Conservation (phyloP, 257 asterid species). For the Salvia rosmarinus region DNA sequence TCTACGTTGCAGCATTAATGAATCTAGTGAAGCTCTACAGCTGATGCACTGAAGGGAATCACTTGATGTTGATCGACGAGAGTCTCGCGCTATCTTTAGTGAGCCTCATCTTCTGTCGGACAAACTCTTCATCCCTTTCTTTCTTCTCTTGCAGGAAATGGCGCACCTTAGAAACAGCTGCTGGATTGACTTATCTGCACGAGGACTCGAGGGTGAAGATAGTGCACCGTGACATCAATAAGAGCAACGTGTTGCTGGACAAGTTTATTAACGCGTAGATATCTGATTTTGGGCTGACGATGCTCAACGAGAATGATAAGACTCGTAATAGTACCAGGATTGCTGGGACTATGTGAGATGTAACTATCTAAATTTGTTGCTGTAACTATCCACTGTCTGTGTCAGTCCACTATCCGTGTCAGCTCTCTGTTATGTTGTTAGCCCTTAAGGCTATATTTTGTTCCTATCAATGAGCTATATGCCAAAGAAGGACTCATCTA, state of each 20-base stretch:
- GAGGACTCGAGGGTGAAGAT: conserved; percentile 85
- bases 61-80: conserved; percentile 71
- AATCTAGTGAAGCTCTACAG: conserved; percentile 90
- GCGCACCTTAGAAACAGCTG: conserved; percentile 44
- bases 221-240: conserved; percentile 89
- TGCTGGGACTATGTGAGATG: conserved; percentile 92
- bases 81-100: conserved; percentile 82
- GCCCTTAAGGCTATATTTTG: no score
- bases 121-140: conserved; percentile 1
- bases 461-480: conserved; percentile 42
- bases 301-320: conserved; percentile 73
- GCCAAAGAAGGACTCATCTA: conserved; percentile 75
- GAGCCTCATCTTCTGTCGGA: conserved; percentile 32
- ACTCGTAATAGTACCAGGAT: conserved; percentile 87
- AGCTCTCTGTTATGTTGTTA: no score
- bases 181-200: conserved; percentile 88
- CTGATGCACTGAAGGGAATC: conserved; percentile 89
- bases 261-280: conserved; percentile 78
- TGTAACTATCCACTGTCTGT: no score
- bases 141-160: conserved; percentile 51
- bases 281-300: conserved; percentile 91
- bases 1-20: conserved; percentile 80
- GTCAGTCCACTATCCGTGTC: no score
- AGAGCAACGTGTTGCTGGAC: conserved; percentile 81
- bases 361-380: neutral